Base-by-base conservation (phyloP, 768 basidiomycete genomes). In the Lyophyllum semitale region DNA sequence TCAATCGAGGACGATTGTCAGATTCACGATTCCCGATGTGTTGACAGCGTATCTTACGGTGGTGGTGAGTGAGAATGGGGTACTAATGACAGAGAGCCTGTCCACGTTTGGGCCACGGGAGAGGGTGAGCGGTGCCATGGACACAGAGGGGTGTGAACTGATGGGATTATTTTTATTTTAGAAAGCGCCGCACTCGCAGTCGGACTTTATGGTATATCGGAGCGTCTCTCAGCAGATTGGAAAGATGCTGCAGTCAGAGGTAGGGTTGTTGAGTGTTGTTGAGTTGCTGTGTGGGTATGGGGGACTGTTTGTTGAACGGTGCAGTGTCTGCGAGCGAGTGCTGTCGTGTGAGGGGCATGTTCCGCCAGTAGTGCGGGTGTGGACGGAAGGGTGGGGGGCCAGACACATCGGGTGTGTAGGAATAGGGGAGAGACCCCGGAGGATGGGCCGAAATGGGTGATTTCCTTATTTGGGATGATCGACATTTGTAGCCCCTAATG, bases 81-180 rank as follows among this genome's bases (percentile, higher is more conserved):
- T 80, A 9, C 41, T 59, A 0, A n/a, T 59, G 12, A 79, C 86
- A 27, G 88, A 89, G 63, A 87, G 77, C 51, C 77, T 88, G 41
- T 77, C 84, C n/a, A 81, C 79, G 9, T 89, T 91, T 66, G 89
- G 87, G 6, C 84, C 90, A 22, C 75, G 89, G 62, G 91, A 93
- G 73, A 78, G 74, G 73, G 89, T 87, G 59, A 48, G 76, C 30
- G 17, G 9, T 41, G 7, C 22, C 20, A 15, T 15, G 29, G 35
- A 17, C 8, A 45, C 23, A 29, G n/a, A n/a, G n/a, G n/a, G n/a
- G n/a, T n/a, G n/a, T n/a, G n/a, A n/a, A n/a, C n/a, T n/a, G n/a
- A n/a, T n/a, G n/a, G n/a, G n/a, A n/a, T n/a, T n/a, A n/a, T n/a
- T n/a, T n/a, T n/a, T n/a, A n/a, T n/a, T n/a, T 25, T 58, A 90